Percentiles rank a stretch among this genome's conserved stretches.
Evolutionary conservation across 2,329 filamentous ascomycete species (phyloP).

Genomic region (Teratosphaeria nubilosa): DNA sequence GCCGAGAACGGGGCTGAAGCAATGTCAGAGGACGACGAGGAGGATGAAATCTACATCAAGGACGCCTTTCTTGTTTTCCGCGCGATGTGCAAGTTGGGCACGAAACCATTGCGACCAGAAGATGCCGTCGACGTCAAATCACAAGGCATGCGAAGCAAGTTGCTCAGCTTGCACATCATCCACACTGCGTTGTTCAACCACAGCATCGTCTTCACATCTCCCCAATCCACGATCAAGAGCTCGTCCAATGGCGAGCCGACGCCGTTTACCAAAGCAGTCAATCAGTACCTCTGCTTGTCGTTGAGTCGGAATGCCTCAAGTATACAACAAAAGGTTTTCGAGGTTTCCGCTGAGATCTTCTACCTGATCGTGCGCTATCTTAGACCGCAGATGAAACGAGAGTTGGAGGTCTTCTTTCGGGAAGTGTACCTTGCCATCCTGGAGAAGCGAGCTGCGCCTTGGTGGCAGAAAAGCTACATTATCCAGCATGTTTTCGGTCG

Average conservation of each 20-base stretch:
- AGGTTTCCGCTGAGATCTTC: conserved; percentile 93
- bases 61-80: conserved; percentile 96
- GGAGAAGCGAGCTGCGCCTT: conserved; percentile 74
- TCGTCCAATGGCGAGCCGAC: conserved; percentile 82
- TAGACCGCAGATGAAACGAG: conserved; percentile 93
- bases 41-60: conserved; percentile 93
- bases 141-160: conserved; percentile 93
- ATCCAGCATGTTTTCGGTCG: conserved; percentile 68
- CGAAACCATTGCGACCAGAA: conserved; percentile 78
- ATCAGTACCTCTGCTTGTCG: conserved; percentile 92
- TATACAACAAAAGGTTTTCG: conserved; percentile 83
- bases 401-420: conserved; percentile 94
- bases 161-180: conserved; percentile 89
- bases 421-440: conserved; percentile 92
- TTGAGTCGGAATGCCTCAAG: conserved; percentile 92
- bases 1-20: conserved; percentile 34
- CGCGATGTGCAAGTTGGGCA: conserved; percentile 94
- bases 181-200: conserved; percentile 94
- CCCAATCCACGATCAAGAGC: conserved; percentile 82
- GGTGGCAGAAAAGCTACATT: conserved; percentile 87
- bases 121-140: conserved; percentile 88
- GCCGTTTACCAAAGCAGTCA: conserved; percentile 85
- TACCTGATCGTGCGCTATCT: conserved; percentile 95
- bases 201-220: conserved; percentile 80
- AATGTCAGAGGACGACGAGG: conserved; percentile 61